These are phyloP conservation scores for Creolimax fragrantissima DNA, from an alignment of 78 protist species.

Conservation along the genomic window DNA sequence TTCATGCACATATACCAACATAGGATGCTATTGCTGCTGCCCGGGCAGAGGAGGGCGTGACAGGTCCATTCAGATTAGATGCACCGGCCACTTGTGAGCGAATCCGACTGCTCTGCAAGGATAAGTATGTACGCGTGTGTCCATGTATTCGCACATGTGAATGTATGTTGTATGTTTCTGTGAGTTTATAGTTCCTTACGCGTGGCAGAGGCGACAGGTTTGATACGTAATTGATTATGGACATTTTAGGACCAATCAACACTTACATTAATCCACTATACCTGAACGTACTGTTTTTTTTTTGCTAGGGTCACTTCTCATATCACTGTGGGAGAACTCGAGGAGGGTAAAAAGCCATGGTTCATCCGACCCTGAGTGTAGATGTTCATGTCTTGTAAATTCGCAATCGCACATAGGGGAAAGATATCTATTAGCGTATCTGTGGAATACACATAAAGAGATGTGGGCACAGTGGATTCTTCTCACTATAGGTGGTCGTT, in stretches of 20 bases:
- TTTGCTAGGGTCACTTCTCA: background rate
- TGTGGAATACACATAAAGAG: background rate
- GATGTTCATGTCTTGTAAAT: background rate
- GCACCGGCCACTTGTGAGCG: slow-evolving; percentile 78
- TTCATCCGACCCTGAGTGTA: background rate
- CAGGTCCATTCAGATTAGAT: slow-evolving; percentile 34
- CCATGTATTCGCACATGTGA: too few relatives aligned
- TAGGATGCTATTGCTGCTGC: slow-evolving; percentile 32
- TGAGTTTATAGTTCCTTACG: too few relatives aligned
- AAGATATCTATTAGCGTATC: background rate
- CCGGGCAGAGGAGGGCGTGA: slow-evolving; percentile 4
- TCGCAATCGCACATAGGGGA: background rate
- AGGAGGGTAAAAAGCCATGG: background rate
- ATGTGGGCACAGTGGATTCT: background rate
- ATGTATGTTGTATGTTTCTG: too few relatives aligned
- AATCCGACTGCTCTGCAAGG: slow-evolving; percentile 60
- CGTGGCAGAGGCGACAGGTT: too few relatives aligned
- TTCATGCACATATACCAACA: too few relatives aligned
- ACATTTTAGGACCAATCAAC: too few relatives aligned
- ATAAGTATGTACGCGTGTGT: slow-evolving; percentile 10
- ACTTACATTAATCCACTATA: too few relatives aligned
- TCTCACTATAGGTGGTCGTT: too few relatives aligned
- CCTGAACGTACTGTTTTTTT: too few relatives aligned
- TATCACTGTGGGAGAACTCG: background rate
- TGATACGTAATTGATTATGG: too few relatives aligned